A percentile compares a stretch with the other conserved stretches of the same genome.
Evolutionary conservation across 2,329 filamentous ascomycete species (phyloP).

Genomic region (Botryotinia narcissicola): DNA sequence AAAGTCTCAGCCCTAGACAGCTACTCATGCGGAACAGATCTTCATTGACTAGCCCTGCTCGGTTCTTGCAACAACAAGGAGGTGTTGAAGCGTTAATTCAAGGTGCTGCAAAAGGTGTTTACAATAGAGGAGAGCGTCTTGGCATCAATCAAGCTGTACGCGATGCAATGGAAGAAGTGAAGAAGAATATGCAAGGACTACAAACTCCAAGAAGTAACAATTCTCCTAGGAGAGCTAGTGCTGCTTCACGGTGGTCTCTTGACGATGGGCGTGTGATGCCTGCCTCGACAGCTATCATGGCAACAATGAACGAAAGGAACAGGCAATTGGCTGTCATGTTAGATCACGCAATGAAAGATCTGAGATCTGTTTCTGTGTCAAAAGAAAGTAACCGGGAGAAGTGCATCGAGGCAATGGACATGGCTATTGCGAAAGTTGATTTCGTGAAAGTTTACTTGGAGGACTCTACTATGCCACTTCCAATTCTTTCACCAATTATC

Average conservation of each 20-base stretch:
- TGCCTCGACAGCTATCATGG: slow-evolving; percentile 42
- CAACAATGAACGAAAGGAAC: slow-evolving; percentile 62
- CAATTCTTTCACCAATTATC: slow-evolving; percentile 28
- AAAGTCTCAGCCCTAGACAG: slow-evolving; percentile 30
- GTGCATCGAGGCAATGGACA: slow-evolving; percentile 53
- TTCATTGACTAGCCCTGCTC: slow-evolving; percentile 37
- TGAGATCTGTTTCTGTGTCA: slow-evolving; percentile 59
- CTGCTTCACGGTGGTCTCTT: slow-evolving; percentile 35
- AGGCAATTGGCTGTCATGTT: slow-evolving; percentile 65
- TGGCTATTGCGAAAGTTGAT: slow-evolving; percentile 61
- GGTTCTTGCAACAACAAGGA: slow-evolving; percentile 48
- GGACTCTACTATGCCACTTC: slow-evolving; percentile 54
- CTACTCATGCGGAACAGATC: slow-evolving; percentile 32
- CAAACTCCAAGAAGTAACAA: slow-evolving; percentile 53
- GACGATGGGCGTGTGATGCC: slow-evolving; percentile 34
- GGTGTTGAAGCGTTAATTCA: slow-evolving; percentile 71
- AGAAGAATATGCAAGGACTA: slow-evolving; percentile 68
- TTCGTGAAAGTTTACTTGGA: slow-evolving; percentile 62
- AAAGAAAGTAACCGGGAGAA: slow-evolving; percentile 44
- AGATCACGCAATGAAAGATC: slow-evolving; percentile 60
- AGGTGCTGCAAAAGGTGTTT: slow-evolving; percentile 71
- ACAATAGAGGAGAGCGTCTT: slow-evolving; percentile 71
- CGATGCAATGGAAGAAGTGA: slow-evolving; percentile 77
- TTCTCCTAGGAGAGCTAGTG: slow-evolving; percentile 31
- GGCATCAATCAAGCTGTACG: slow-evolving; percentile 78